Conservation (phyloP, 2,329 filamentous ascomycete species). For the Clathrospora elynae region DNA sequence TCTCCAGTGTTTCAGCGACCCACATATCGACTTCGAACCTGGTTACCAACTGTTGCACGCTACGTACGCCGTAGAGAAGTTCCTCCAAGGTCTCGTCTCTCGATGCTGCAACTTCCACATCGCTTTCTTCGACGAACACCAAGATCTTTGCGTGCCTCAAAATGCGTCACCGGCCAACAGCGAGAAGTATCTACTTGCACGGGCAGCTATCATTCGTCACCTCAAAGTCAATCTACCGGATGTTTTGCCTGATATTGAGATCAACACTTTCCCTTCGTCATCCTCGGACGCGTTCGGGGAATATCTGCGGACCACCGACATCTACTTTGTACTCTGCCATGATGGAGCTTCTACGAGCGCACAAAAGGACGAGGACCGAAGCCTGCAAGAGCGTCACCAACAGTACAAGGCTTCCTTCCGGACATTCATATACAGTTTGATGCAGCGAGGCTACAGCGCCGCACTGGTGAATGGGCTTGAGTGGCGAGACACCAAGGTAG, state of each 20-base stretch:
- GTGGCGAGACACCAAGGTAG: slow-evolving; percentile 67
- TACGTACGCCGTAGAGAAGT: slow-evolving; percentile 69
- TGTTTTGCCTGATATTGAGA: slow-evolving; percentile 49
- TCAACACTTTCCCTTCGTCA: slow-evolving; percentile 57
- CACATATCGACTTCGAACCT: slow-evolving; percentile 65
- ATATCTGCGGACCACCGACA: slow-evolving; percentile 60
- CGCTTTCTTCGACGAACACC: slow-evolving; percentile 67
- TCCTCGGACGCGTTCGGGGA: slow-evolving; percentile 57
- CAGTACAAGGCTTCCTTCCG: slow-evolving; percentile 46
- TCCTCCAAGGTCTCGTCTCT: slow-evolving; percentile 64
- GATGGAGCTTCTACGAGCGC: slow-evolving; percentile 57
- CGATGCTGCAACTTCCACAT: slow-evolving; percentile 74
- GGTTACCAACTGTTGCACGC: slow-evolving; percentile 76
- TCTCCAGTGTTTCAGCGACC: slow-evolving; percentile 65
- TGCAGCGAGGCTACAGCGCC: slow-evolving; percentile 62
- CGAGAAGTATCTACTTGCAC: slow-evolving; percentile 65
- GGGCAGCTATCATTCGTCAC: slow-evolving; percentile 69
- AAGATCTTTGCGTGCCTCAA: slow-evolving; percentile 61
- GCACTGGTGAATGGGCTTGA: slow-evolving; percentile 68
- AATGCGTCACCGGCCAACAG: slow-evolving; percentile 39
- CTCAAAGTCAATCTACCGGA: slow-evolving; percentile 54
- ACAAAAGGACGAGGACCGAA: slow-evolving; percentile 26
- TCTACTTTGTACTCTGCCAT: slow-evolving; percentile 72
- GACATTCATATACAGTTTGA: slow-evolving; percentile 61
- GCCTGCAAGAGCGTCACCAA: slow-evolving; percentile 25